Base-by-base conservation (phyloP, 148 eudicot species). In the Suaeda aralocaspica region DNA sequence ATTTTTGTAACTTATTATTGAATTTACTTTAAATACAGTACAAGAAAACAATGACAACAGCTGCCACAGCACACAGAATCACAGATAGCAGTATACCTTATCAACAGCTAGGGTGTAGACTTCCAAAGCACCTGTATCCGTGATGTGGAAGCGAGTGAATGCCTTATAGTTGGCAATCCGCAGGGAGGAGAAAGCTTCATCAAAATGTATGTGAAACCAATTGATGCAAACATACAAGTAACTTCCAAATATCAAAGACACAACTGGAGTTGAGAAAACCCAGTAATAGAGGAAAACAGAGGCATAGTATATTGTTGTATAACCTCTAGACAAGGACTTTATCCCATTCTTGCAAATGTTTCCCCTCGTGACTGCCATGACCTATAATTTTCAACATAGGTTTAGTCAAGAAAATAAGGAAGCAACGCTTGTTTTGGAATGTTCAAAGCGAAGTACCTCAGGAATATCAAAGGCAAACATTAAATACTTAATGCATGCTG, bases 401-500 rank as follows among this genome's bases (percentile, higher is more conserved):
- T 59, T 72, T 59, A 66, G 62, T 36, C 59, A n/a, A 53, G 24
- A 7, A 21, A 42, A 41, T 26, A 42, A 56, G 60, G 2, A 71
- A 63, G 24, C 39, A 49, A 21, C 11, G 61, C 26, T 72, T 25
- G 39, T 51, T 50, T 14, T 62, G 16, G 39, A 66, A 64, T 12
- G 31, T 18, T 13, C 11, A 49, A 55, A 49, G 24, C 45, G 12
- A 44, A 50, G 49, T 68, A 94, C 99, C 99, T 95, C 99, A 36
- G 99, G 99, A 63, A 95, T 86, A 81, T 95, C 99, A 76, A 95
- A 94, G 60, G 99, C 97, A 60, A 94, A 94, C 99, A 94, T 94
- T 44, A 94, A 86, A 84, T 95, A 95, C 72, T 95, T 95, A 45
- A 95, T 91, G 83, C 99, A 95, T 22, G 99, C 99, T 67, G 99